These are phyloP conservation scores for Cladophialophora immunda DNA, from an alignment of 2,329 filamentous ascomycete species.

Conservation along the genomic window DNA sequence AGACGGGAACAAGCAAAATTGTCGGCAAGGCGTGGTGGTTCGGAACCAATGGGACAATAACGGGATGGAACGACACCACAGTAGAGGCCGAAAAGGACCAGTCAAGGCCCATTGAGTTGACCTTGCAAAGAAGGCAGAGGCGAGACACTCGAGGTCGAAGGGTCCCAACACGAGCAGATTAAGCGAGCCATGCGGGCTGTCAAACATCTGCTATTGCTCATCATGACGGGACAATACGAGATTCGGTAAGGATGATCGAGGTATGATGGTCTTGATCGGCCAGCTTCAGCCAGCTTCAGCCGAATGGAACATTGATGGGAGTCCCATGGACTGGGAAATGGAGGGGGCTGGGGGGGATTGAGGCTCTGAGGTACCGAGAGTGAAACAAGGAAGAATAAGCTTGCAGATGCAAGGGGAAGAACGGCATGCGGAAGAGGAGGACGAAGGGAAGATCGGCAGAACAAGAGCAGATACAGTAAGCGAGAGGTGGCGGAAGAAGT, in stretches of 20 bases:
- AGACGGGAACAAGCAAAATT: constrained; percentile 11
- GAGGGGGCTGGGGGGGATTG: constrained; percentile 16
- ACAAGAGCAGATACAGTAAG: constrained; percentile 1
- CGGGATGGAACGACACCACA: constrained; percentile 2
- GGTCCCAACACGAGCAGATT: constrained; percentile 20
- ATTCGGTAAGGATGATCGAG: neutral
- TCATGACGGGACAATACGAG: constrained; percentile 11
- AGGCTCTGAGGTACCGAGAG: constrained; percentile 5
- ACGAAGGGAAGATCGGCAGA: neutral
- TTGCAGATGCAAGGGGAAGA: constrained; percentile 3
- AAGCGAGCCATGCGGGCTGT: constrained; percentile 14
- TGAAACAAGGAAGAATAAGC: neutral
- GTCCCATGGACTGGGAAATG: neutral
- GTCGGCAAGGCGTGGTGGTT: constrained; percentile 11
- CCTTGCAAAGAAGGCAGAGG: constrained; percentile 1
- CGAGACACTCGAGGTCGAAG: neutral
- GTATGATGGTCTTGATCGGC: neutral
- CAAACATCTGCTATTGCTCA: constrained; percentile 3
- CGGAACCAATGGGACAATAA: constrained; percentile 24
- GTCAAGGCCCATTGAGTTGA: constrained; percentile 11
- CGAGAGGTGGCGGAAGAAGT: neutral
- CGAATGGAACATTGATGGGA: neutral
- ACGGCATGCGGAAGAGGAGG: neutral
- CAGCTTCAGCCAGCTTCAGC: neutral
- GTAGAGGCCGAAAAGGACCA: constrained; percentile 14